Base-by-base conservation (phyloP, 345 rosid species). In the Ceriops tagal region DNA sequence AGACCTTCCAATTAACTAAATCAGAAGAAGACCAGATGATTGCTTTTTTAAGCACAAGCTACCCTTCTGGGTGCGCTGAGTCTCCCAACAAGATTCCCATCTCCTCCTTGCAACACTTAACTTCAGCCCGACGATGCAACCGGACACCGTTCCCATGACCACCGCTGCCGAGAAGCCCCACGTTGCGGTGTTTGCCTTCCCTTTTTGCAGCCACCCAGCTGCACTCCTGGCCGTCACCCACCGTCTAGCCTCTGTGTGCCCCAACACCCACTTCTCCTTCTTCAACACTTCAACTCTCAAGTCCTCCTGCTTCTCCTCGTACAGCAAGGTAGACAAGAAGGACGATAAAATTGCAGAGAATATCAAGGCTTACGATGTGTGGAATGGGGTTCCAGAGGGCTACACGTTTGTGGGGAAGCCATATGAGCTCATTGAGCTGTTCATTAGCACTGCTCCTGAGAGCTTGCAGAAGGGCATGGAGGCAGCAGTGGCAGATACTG, bases 121-220 rank as follows among this genome's bases (percentile, higher is more conserved):
- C 26, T 24, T 24, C 26, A 24, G 26, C 26, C 30, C 30, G 3
- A 4, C 49, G 15, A 43, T 43, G 43, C 16, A 11, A 10, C 10
- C 52, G 1, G n/a, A 18, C 24, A n/a, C 67, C 61, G 13, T 0
- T 19, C 15, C 16, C 47, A 34, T 30, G 27, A 39, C 16, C 47
- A 3, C 49, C 19, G 49, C 16, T 1, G 37, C 37, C 0, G 37
- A 34, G 49, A 43, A 13, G 5, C 49, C 74, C 49, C 87, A 83
- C 43, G 76, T 81, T 1, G 89, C 75, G 0, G 79, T 76, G 52
- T 60, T 85, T 2, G 75, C 85, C 19, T 83, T 85, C 70, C 89
- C 89, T 10, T 79, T 79, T 64, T 22, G 74, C 61, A 55, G 81
- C 64, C 87, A 85, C 20, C 80, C 80, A 0, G 76, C 76, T 21